Percentiles rank a stretch among this genome's conserved stretches.
Conservation (phyloP, 2,329 filamentous ascomycete genomes). For the Teratosphaeria zuluensis region DNA sequence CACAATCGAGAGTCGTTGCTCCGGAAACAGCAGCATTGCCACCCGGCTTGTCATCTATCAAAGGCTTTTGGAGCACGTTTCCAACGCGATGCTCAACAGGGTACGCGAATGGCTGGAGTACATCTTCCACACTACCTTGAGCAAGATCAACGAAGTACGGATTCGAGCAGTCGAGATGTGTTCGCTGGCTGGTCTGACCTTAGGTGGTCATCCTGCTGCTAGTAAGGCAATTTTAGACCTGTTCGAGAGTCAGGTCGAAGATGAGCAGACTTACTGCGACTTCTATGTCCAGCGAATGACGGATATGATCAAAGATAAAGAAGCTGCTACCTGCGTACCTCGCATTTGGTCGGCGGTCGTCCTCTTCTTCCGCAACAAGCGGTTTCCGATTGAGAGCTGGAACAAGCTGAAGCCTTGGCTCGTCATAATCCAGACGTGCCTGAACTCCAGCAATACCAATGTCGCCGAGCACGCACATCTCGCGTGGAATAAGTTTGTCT, state of each 20-base stretch:
- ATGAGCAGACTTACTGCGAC: constrained; percentile 56
- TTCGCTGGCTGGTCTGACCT: constrained; percentile 55
- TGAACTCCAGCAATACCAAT: constrained; percentile 65
- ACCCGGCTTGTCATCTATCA: constrained; percentile 71
- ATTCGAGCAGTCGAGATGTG: constrained; percentile 65
- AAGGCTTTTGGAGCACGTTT: constrained; percentile 63
- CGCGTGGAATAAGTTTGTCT: constrained; percentile 80
- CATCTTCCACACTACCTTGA: constrained; percentile 72
- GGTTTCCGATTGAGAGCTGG: constrained; percentile 56
- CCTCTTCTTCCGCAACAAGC: constrained; percentile 58
- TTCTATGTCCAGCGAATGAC: constrained; percentile 59
- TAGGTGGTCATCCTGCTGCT: constrained; percentile 60
- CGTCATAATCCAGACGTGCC: constrained; percentile 67
- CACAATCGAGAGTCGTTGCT: constrained; percentile 61
- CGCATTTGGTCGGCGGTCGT: constrained; percentile 82
- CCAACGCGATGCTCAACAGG: constrained; percentile 58
- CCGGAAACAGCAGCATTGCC: constrained; percentile 70
- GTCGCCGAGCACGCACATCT: constrained; percentile 69
- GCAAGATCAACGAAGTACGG: constrained; percentile 66
- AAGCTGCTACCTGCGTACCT: constrained; percentile 59
- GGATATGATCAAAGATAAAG: constrained; percentile 53
- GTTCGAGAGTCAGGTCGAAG: constrained; percentile 40
- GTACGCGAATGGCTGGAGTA: constrained; percentile 70
- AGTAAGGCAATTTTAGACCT: constrained; percentile 58
- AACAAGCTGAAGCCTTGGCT: constrained; percentile 64